Evolutionary conservation across 495 filamentous ascomycete species (phyloP), one percentile per base, ranked within the genome.

Genomic region (Aspergillus conjunctus): DNA sequence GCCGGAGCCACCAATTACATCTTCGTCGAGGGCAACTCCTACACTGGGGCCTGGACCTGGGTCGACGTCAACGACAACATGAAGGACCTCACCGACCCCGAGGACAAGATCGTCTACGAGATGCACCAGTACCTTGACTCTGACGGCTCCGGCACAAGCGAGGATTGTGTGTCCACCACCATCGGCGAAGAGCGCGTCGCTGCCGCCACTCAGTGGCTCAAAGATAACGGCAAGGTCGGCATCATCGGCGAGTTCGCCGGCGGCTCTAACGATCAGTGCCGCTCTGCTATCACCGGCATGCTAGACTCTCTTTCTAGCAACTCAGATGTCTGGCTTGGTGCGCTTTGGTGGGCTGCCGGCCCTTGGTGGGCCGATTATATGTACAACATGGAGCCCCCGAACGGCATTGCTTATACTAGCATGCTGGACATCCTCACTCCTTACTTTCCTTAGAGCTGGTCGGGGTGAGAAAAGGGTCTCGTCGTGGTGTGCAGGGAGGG

Each of bases 221-320:
- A 85, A 71, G 67, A 73, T 14, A 90, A 91, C 75, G 71, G 73
- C 63, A 90, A 91, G 79, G 78, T 79, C 66, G 88, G 78, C 20
- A 71, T 91, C 58, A 68, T 92, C 37, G 89, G 89, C 22, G 89
- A 91, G 75, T 88, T 87, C 52, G 88, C 88, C 11, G 89, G 84
- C 49, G 89, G 87, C 21, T 76, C 81, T 56, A 91, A 91, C 69
- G 63, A 77, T 0, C 79, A 77, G 59, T 92, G 89, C 68, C 77
- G 88, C 73, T 57, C 65, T 7, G 88, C 88, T 20, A 72, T 91
- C 26, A 79, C 82, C 61, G 87, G 83, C 31, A 83, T 91, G 79
- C 74, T 92, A 55, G 67, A 73, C 41, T 79, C 81, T 67, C 77
- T 91, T 77, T 65, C 71, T 9, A 76, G 77, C 17, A 85, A 86